Conservation (phyloP, 2,329 filamentous ascomycete genomes). For the Colletotrichum scovillei region DNA sequence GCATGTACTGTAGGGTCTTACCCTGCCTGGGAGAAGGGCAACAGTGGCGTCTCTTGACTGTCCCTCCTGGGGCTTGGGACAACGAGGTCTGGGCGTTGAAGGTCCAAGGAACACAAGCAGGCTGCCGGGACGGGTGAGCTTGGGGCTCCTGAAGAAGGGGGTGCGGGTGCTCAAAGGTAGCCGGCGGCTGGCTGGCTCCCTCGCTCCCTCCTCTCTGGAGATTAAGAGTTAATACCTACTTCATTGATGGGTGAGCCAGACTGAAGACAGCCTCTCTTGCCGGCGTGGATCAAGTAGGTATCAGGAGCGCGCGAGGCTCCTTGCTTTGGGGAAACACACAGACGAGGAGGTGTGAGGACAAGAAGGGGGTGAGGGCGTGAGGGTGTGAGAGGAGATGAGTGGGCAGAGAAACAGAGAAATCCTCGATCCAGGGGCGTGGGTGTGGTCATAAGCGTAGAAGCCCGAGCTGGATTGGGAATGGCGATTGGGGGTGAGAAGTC, state of each 20-base stretch:
- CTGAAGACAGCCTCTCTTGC: slow-evolving; percentile 18
- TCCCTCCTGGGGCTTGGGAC: slow-evolving; percentile 26
- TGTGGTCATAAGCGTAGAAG: slow-evolving; percentile 13
- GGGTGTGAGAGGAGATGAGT: slow-evolving; percentile 10
- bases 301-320: slow-evolving; percentile 31
- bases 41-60: slow-evolving; percentile 24
- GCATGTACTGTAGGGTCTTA: slow-evolving; percentile 4
- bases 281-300: slow-evolving; percentile 18
- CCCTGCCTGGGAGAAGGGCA: slow-evolving; percentile 16
- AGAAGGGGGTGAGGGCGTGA: slow-evolving; percentile 24
- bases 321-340: slow-evolving; percentile 33
- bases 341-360: slow-evolving; percentile 19
- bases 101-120: slow-evolving; percentile 32
- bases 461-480: slow-evolving; percentile 14
- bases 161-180: slow-evolving; percentile 27
- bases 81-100: slow-evolving; percentile 31
- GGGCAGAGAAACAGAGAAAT: slow-evolving; percentile 4
- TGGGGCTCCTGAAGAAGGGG: slow-evolving; percentile 24
- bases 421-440: slow-evolving; percentile 1
- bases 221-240: slow-evolving; percentile 29
- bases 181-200: neutral
- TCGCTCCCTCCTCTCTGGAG: slow-evolving; percentile 21
- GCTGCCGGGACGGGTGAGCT: slow-evolving; percentile 29
- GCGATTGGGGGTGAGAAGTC: slow-evolving; percentile 9
- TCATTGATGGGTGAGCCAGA: slow-evolving; percentile 19